These are phyloP conservation scores for Aspergillus carbonarius DNA, from an alignment of 2,329 filamentous ascomycete genomes.

Conservation along the genomic window DNA sequence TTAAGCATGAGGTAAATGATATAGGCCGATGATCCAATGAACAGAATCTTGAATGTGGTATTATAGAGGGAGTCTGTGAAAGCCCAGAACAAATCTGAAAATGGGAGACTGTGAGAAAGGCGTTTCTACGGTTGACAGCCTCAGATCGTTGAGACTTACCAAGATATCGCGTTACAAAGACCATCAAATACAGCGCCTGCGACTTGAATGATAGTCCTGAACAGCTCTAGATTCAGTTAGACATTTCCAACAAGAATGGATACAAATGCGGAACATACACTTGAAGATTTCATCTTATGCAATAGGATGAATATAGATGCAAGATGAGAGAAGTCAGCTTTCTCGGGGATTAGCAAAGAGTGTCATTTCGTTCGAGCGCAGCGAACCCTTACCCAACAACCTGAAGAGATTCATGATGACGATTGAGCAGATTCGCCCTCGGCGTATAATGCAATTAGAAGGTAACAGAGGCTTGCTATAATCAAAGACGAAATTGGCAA, in stretches of 20 bases:
- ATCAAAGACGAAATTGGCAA: not conserved
- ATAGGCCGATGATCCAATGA: slow-evolving; percentile 86
- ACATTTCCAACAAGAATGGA: not conserved
- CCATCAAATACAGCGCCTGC: slow-evolving; percentile 88
- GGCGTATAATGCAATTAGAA: not conserved
- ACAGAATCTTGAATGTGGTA: slow-evolving; percentile 91
- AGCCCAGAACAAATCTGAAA: slow-evolving; percentile 78
- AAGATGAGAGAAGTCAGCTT: slow-evolving; percentile 94
- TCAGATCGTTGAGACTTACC: slow-evolving; percentile 51
- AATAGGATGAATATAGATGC: slow-evolving; percentile 90
- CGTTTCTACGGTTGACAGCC: not conserved
- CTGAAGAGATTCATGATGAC: slow-evolving; percentile 68
- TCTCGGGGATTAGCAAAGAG: slow-evolving; percentile 17
- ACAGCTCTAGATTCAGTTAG: slow-evolving; percentile 66
- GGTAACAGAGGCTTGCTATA: not conserved
- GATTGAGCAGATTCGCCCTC: not conserved
- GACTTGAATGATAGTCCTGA: slow-evolving; percentile 99
- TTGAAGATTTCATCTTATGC: slow-evolving; percentile 93
- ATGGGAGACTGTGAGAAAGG: not conserved
- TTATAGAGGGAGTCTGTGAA: slow-evolving; percentile 84
- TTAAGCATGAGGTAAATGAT: slow-evolving; percentile 98
- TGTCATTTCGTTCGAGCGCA: not conserved
- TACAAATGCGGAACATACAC: slow-evolving; percentile 57
- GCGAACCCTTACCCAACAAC: slow-evolving; percentile 55
- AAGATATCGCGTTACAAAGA: slow-evolving; percentile 92